Evolutionary conservation across 2,329 filamentous ascomycete species (phyloP).

Genomic region (Sporothrix mexicana): DNA sequence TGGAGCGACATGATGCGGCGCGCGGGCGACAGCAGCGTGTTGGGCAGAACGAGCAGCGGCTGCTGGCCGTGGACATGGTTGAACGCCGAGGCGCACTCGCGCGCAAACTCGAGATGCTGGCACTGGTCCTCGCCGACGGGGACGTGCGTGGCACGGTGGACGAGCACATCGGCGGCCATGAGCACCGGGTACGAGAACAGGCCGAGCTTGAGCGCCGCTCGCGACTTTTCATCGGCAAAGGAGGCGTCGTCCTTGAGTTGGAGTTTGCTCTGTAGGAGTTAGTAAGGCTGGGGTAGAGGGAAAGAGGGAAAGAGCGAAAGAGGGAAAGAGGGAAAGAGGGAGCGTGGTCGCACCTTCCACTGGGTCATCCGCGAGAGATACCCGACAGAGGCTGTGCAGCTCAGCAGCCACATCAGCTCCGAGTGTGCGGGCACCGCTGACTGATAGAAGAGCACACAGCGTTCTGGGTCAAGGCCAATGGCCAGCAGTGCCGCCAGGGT

Average conservation of each 20-base stretch:
- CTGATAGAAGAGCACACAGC: slow-evolving; percentile 71
- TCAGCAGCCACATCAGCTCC: slow-evolving; percentile 96
- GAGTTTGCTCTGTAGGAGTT: slow-evolving; percentile 69
- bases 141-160: slow-evolving; percentile 90
- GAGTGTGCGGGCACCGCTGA: slow-evolving; percentile 74
- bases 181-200: slow-evolving; percentile 96
- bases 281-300: not conserved
- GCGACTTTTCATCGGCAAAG: slow-evolving; percentile 63
- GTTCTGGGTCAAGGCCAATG: slow-evolving; percentile 79
- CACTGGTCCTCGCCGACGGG: slow-evolving; percentile 95
- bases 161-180: slow-evolving; percentile 90
- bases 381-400: slow-evolving; percentile 87
- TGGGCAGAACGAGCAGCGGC: slow-evolving; percentile 69
- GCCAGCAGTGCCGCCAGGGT: slow-evolving; percentile 81
- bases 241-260: slow-evolving; percentile 64
- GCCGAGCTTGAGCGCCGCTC: slow-evolving; percentile 75
- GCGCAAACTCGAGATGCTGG: slow-evolving; percentile 92
- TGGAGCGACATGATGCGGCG: slow-evolving; percentile 90
- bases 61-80: slow-evolving; percentile 71
- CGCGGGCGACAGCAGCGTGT: slow-evolving; percentile 72
- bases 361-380: slow-evolving; percentile 99
- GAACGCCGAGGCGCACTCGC: slow-evolving; percentile 85
- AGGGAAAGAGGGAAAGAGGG: not conserved
- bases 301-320: not conserved
- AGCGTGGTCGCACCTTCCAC: slow-evolving; percentile 73